phyloP scores from a whole-genome alignment of 306 rosid genomes.

The Dryas drummondii region DNA sequence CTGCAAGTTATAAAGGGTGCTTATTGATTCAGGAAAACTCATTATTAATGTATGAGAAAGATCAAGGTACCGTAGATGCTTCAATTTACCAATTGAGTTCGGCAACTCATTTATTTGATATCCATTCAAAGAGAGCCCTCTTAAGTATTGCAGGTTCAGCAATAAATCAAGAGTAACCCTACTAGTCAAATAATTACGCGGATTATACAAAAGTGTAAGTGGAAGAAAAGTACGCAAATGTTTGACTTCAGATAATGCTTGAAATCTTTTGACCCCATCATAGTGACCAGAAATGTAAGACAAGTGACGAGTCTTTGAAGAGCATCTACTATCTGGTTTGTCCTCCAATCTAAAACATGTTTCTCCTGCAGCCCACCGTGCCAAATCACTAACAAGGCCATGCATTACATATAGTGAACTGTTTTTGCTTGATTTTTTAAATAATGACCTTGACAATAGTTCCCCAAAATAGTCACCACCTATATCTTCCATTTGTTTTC shows the following conservation, averaged over 20 bases:
- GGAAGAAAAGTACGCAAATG: constrained; percentile 1
- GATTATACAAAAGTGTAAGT: too few species aligned
- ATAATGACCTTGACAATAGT: constrained; percentile 29
- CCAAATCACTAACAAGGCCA: constrained; percentile 40
- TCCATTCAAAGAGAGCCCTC: constrained; percentile 20
- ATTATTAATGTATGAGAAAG: not conserved
- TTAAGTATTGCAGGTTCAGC: not conserved
- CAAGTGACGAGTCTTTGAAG: constrained; percentile 26
- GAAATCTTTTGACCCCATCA: not conserved
- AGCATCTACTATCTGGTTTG: not conserved
- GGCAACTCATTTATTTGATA: constrained; percentile 8
- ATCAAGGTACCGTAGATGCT: constrained; percentile 30
- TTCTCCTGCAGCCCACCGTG: constrained; percentile 3
- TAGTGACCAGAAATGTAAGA: not conserved
- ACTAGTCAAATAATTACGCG: not conserved
- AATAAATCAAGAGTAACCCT: not conserved
- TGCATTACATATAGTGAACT: constrained; percentile 23
- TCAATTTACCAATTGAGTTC: constrained; percentile 7
- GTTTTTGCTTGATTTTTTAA: constrained; percentile 4
- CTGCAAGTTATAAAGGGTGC: constrained; percentile 35
- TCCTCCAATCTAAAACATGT: not conserved
- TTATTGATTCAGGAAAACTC: constrained; percentile 19
- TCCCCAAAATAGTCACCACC: constrained; percentile 24
- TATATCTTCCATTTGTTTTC: constrained; percentile 10
- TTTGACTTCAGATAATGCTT: not conserved